Percentiles rank a stretch among this genome's conserved stretches.
Conservation (phyloP, 495 filamentous ascomycete species). For the Penicillium ochrochloron region DNA sequence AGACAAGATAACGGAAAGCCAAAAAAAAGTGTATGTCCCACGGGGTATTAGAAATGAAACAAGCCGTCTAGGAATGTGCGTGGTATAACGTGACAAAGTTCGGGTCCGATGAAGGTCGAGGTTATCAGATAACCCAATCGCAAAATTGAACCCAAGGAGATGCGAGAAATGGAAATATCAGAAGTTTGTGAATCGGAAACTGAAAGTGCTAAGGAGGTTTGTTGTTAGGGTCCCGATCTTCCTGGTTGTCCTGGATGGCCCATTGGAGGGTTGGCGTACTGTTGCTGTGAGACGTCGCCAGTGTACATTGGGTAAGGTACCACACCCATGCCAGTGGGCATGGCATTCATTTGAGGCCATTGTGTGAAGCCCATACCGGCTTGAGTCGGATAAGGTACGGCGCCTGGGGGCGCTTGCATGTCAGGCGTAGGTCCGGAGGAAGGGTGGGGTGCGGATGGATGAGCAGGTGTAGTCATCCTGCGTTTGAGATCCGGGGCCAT, state of each 20-base stretch:
- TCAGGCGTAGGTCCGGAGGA: slow-evolving; percentile 33
- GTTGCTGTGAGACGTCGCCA: slow-evolving; percentile 38
- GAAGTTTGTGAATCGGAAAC: neutral
- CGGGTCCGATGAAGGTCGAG: slow-evolving; percentile 16
- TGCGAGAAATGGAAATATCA: neutral
- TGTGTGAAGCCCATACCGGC: slow-evolving; percentile 40
- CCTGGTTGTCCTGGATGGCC: slow-evolving; percentile 39
- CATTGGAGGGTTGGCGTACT: slow-evolving; percentile 42
- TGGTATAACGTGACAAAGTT: slow-evolving; percentile 28
- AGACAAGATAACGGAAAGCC: slow-evolving; percentile 18
- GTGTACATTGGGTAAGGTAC: slow-evolving; percentile 48
- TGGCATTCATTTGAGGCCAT: slow-evolving; percentile 46
- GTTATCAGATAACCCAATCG: neutral
- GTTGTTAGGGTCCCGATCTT: slow-evolving; percentile 27
- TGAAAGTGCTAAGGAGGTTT: neutral
- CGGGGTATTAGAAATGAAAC: slow-evolving; percentile 43
- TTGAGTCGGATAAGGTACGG: slow-evolving; percentile 43
- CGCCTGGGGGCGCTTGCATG: slow-evolving; percentile 38
- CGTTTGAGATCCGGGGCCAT: slow-evolving; percentile 47
- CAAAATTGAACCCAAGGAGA: neutral
- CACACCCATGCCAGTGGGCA: slow-evolving; percentile 38
- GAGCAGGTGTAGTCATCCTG: slow-evolving; percentile 50
- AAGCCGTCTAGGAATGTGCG: slow-evolving; percentile 36
- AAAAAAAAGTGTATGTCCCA: slow-evolving; percentile 27
- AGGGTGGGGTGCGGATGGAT: slow-evolving; percentile 36